These are phyloP conservation scores for Phtheirospermum japonicum DNA, from an alignment of 257 asterid genomes.

Conservation along the genomic window DNA sequence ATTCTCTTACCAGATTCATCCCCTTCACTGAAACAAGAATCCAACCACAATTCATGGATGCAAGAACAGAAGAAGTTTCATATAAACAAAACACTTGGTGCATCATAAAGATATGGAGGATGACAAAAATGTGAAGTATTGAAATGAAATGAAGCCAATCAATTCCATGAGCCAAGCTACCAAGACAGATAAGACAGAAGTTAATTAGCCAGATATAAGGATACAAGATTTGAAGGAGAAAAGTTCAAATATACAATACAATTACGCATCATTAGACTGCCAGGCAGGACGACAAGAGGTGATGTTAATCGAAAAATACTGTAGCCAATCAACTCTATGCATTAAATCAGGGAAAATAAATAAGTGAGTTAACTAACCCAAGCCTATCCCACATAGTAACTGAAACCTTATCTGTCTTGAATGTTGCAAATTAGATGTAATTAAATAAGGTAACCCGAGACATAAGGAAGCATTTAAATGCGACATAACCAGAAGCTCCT, in stretches of 20 bases:
- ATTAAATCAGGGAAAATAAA: neutral
- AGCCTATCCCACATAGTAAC: neutral
- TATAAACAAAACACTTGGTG: constrained; percentile 18
- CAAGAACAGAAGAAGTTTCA: constrained; percentile 22
- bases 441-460: neutral
- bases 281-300: neutral
- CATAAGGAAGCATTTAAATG: too few species aligned
- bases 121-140: constrained; percentile 3
- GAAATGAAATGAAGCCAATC: constrained; percentile 12
- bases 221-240: constrained; percentile 1
- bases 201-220: neutral
- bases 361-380: neutral
- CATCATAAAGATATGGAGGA: constrained; percentile 12
- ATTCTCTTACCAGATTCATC: constrained; percentile 92
- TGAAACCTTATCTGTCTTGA: neutral
- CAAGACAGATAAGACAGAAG: constrained; percentile 20
- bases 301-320: neutral
- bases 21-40: constrained; percentile 67
- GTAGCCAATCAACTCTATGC: neutral
- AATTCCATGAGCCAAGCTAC: constrained; percentile 18
- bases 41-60: constrained; percentile 23
- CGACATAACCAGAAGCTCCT: neutral
- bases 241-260: neutral
- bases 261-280: neutral
- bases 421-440: neutral